Percentiles rank a stretch among this genome's conserved stretches.
Conservation (phyloP, 2,329 filamentous ascomycete species). For the Cladosporium sphaerospermum region DNA sequence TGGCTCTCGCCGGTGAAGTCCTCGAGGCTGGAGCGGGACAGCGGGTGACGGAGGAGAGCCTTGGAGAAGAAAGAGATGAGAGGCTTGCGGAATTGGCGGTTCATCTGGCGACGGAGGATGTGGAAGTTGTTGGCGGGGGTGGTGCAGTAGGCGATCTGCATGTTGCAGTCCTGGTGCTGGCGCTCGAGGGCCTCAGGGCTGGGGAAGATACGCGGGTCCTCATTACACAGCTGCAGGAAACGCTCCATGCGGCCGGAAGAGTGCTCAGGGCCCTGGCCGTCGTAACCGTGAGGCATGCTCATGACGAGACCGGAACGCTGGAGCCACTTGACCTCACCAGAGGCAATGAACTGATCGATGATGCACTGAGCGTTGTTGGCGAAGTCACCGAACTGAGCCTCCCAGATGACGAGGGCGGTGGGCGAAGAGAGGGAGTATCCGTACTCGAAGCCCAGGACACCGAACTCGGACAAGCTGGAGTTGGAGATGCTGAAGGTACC, state of each 20-base stretch:
- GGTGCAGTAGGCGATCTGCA: constrained; percentile 98
- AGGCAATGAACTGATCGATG: constrained; percentile 97
- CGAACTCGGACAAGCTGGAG: constrained; percentile 74
- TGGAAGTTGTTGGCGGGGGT: constrained; percentile 95
- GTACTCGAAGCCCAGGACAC: constrained; percentile 90
- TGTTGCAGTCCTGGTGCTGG: constrained; percentile 99
- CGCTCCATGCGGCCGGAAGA: constrained; percentile 96
- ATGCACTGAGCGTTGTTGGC: constrained; percentile 99
- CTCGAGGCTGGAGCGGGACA: constrained; percentile 82
- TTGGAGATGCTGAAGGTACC: constrained; percentile 95
- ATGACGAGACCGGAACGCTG: constrained; percentile 95
- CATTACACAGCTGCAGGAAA: constrained; percentile 94
- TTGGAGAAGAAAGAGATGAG: constrained; percentile 98
- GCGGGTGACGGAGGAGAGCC: constrained; percentile 85
- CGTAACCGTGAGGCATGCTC: constrained; percentile 94
- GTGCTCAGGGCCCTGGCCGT: constrained; percentile 96
- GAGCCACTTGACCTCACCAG: constrained; percentile 97
- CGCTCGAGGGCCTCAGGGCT: constrained; percentile 81
- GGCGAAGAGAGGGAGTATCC: constrained; percentile 96
- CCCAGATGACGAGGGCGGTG: constrained; percentile 98
- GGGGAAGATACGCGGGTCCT: constrained; percentile 91
- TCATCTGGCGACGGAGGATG: constrained; percentile 92
- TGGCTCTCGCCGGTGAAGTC: constrained; percentile 87
- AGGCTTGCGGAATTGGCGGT: constrained; percentile 98
- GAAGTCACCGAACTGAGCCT: constrained; percentile 98